These are phyloP conservation scores for Fusarium sublunatum DNA, from an alignment of 2,329 filamentous ascomycete genomes.

Conservation along the genomic window DNA sequence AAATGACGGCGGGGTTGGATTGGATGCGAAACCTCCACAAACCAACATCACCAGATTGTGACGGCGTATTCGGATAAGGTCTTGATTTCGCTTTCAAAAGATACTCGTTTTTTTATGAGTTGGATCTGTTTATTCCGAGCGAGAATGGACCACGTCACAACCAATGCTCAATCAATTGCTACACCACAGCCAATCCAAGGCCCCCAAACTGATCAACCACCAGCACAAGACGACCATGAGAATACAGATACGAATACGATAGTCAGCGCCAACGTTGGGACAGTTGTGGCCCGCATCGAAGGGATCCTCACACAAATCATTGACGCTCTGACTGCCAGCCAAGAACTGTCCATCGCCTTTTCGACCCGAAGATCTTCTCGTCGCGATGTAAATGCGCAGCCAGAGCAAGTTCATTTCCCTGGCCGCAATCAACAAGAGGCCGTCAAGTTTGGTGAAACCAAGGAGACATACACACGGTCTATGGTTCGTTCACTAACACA, in stretches of 20 bases:
- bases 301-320: conserved; percentile 48
- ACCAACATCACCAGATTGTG: conserved; percentile 4
- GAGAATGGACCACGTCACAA: conserved; percentile 11
- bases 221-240: conserved; percentile 4
- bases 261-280: conserved; percentile 31
- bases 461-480: background rate
- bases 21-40: conserved; percentile 12
- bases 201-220: conserved; percentile 6
- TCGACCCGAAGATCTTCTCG: conserved; percentile 35
- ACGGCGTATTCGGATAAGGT: conserved; percentile 23
- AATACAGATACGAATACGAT: conserved; percentile 43
- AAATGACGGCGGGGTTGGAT: conserved; percentile 13
- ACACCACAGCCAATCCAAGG: conserved; percentile 16
- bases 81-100: background rate
- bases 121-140: background rate
- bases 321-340: conserved; percentile 41
- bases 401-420: conserved; percentile 56
- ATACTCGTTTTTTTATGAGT: background rate
- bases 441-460: conserved; percentile 61
- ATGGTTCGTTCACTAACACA: background rate
- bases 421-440: conserved; percentile 60
- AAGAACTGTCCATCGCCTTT: conserved; percentile 47
- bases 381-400: conserved; percentile 11
- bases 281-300: conserved; percentile 53
- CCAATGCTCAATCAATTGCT: conserved; percentile 15